These are phyloP conservation scores for Artomyces pyxidatus DNA, from an alignment of 768 basidiomycete species.

Conservation along the genomic window DNA sequence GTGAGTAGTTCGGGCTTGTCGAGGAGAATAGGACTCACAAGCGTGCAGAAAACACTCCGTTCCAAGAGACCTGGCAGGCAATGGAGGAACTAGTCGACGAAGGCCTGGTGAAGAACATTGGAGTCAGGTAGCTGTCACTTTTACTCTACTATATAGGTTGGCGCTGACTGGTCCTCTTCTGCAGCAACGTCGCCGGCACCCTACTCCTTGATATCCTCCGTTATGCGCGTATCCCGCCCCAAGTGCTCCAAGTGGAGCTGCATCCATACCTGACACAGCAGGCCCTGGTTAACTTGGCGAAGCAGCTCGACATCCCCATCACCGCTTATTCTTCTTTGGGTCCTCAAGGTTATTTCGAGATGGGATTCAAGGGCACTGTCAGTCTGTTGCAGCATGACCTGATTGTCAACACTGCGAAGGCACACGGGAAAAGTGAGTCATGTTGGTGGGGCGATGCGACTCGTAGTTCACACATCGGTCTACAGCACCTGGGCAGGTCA, in stretches of 20 bases:
- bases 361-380: slow-evolving; percentile 45
- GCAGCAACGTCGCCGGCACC: slow-evolving; percentile 67
- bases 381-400: slow-evolving; percentile 46
- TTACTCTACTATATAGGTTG: too few relatives aligned
- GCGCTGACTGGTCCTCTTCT: not conserved
- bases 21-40: not conserved
- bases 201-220: slow-evolving; percentile 69
- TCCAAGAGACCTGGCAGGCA: slow-evolving; percentile 77
- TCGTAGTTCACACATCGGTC: not conserved
- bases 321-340: slow-evolving; percentile 54
- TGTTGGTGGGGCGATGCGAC: not conserved
- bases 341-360: slow-evolving; percentile 52
- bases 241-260: slow-evolving; percentile 52
- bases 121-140: slow-evolving; percentile 44
- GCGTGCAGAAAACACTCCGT: slow-evolving; percentile 48
- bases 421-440: slow-evolving; percentile 48
- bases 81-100: slow-evolving; percentile 75
- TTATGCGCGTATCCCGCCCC: slow-evolving; percentile 60
- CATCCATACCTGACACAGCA: slow-evolving; percentile 51
- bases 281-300: slow-evolving; percentile 34
- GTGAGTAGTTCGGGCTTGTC: slow-evolving; percentile 36
- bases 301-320: slow-evolving; percentile 37
- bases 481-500: slow-evolving; percentile 34
- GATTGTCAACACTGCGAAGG: slow-evolving; percentile 37
- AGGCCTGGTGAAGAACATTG: slow-evolving; percentile 70